Conservation (phyloP, 2,329 filamentous ascomycete genomes). For the Myrmaecium sp. region DNA sequence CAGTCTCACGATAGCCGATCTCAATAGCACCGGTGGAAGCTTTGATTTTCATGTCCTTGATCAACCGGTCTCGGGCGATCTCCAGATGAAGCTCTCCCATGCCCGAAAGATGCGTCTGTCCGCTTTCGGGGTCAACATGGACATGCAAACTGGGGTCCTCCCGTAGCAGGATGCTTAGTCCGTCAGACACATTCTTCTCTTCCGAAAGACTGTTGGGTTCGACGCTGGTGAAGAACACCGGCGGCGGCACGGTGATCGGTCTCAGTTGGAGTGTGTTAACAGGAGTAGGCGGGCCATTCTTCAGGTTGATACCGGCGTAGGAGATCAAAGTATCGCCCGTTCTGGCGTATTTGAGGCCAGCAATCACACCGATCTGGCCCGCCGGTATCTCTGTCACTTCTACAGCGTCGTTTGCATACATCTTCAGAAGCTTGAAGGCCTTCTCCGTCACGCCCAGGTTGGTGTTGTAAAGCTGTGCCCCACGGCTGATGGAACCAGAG, state of each 20-base stretch:
- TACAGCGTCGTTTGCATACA: constrained; percentile 75
- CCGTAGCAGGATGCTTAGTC: constrained; percentile 60
- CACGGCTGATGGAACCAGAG: constrained; percentile 60
- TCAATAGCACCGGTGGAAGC: constrained; percentile 77
- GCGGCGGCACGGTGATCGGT: constrained; percentile 76
- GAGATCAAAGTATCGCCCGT: constrained; percentile 85
- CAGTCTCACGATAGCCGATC: constrained; percentile 83
- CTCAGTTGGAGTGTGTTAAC: constrained; percentile 65
- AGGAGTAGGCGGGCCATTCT: constrained; percentile 47
- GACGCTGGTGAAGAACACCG: constrained; percentile 91
- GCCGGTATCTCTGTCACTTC: constrained; percentile 66
- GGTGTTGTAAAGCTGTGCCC: constrained; percentile 70
- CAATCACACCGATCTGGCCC: constrained; percentile 87
- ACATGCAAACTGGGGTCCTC: constrained; percentile 89
- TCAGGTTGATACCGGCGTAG: constrained; percentile 43
- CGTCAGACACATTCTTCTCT: constrained; percentile 61
- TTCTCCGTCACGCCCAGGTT: constrained; percentile 64
- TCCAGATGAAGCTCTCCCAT: constrained; percentile 96
- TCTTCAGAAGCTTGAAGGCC: constrained; percentile 66
- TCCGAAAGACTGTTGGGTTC: constrained; percentile 65
- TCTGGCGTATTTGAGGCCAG: constrained; percentile 75
- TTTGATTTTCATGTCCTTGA: constrained; percentile 78
- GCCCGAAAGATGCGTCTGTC: constrained; percentile 81
- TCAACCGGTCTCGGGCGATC: constrained; percentile 73
- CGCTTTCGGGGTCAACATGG: constrained; percentile 71